Evolutionary conservation across 2,329 filamentous ascomycete genomes (phyloP).

Genomic region (Trichoderma sp.): DNA sequence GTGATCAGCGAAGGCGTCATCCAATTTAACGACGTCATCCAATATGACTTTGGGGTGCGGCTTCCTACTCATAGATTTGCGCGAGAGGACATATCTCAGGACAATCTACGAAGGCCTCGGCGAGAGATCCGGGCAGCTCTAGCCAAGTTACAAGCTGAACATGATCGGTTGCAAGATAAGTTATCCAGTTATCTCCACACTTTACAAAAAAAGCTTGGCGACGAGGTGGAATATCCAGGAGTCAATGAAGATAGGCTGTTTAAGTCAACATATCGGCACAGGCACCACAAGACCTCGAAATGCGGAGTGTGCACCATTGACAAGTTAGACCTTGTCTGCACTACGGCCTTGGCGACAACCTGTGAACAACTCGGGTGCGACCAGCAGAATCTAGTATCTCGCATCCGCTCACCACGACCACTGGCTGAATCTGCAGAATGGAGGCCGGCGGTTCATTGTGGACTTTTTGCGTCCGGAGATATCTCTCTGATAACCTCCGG

Average conservation of each 20-base stretch:
- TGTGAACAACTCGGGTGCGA: background rate
- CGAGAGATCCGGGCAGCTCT: background rate
- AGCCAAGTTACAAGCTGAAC: background rate
- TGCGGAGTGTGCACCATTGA: background rate
- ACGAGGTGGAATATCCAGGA: background rate
- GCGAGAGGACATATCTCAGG: background rate
- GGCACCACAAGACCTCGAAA: background rate
- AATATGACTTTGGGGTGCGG: background rate
- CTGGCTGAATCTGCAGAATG: background rate
- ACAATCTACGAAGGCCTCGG: background rate
- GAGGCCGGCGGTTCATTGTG: background rate
- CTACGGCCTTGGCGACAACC: background rate
- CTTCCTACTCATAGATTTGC: background rate
- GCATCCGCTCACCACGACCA: background rate
- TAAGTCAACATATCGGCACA: background rate
- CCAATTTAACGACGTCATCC: background rate
- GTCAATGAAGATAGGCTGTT: background rate
- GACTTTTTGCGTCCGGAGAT: slow-evolving; percentile 27
- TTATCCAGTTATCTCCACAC: background rate
- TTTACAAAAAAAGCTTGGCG: background rate
- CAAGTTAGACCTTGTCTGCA: background rate
- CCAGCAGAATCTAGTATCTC: background rate
- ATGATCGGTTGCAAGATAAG: background rate
- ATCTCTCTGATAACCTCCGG: slow-evolving; percentile 39
- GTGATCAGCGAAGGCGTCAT: background rate